Evolutionary conservation across 225 moss, liverwort and hornwort genomes (phyloP), one percentile per base, ranked within the genome.

Genomic region (Sphagnum contortum): DNA sequence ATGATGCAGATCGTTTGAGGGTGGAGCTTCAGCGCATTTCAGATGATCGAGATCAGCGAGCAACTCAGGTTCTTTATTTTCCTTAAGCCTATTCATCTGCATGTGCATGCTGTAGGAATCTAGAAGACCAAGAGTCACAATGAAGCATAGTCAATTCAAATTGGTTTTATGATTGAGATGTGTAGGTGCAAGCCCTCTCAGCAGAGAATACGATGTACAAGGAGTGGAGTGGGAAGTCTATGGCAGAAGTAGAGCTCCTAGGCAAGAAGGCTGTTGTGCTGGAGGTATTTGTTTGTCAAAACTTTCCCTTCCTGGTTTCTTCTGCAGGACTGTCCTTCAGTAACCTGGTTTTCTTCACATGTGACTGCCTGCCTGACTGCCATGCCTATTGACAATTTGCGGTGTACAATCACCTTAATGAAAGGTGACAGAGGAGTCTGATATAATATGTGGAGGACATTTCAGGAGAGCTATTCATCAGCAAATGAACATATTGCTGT

Each of bases 201-300:
- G 60, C 87, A 29, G 96, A 96, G 66, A 96, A 96, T 59, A 74
- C 83, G 49, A 79, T 80, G 72, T 96, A 90, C 50, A 96, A 90
- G 72, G 96, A 96, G 64, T 92, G 92, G 59, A 92, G 92, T 48
- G 96, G 96, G 9, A 92, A 92, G 62, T 92, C 96, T 49, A 90
- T 85, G 53, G 90, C 87, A 12, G 96, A 96, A 67, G 71, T 92
- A 4, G 88, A 90, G 71, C 71, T 84, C 60, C 74, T 92, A 48
- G 88, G 87, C 63, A 90, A 61, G 76, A 96, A 96, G 71, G 82
- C 92, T 14, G 70, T 74, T 45, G 90, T 88, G 0, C 84, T 96
- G 2, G 96, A 96, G 95, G 95, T 95, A 80, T 52, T 5, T 29
- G 29, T 12, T 8, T 48, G 12, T 9, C 51, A 44, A 61, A 48